A percentile compares a stretch with the other conserved stretches of the same genome.
Conservation (phyloP, 2,329 filamentous ascomycete species). For the Fusarium succisae region DNA sequence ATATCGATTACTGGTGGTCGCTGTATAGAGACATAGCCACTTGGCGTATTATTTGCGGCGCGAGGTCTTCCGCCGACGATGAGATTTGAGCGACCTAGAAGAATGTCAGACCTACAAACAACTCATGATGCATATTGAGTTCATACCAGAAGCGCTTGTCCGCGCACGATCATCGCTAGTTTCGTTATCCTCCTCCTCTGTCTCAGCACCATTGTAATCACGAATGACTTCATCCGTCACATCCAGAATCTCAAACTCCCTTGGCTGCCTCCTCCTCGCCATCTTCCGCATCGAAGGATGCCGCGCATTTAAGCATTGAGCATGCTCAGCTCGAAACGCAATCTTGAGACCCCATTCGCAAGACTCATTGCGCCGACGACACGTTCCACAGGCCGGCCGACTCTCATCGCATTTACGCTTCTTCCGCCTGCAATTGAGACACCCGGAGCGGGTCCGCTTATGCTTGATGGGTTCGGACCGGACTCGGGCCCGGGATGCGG, state of each 20-base stretch:
- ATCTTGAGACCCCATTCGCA: constrained; percentile 53
- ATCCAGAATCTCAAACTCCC: constrained; percentile 50
- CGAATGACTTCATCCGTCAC: constrained; percentile 50
- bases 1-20: background rate
- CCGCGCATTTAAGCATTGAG: constrained; percentile 43
- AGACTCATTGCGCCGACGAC: constrained; percentile 43
- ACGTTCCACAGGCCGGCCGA: constrained; percentile 49
- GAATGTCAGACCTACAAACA: background rate
- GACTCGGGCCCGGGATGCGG: background rate
- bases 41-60: background rate
- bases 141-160: constrained; percentile 8
- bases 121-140: fast-evolving
- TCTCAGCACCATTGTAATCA: constrained; percentile 46
- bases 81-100: background rate
- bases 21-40: constrained; percentile 12
- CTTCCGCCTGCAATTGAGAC: constrained; percentile 51
- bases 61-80: background rate
- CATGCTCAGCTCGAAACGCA: constrained; percentile 50
- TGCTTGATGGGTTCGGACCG: constrained; percentile 38
- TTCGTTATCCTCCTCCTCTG: constrained; percentile 32
- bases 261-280: constrained; percentile 40
- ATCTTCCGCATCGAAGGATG: constrained; percentile 50
- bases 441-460: constrained; percentile 49
- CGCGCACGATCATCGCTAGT: background rate
- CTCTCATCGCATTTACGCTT: constrained; percentile 52